Conservation (phyloP, 148 eudicot genomes). For the Rhododendron kiyosumense region DNA sequence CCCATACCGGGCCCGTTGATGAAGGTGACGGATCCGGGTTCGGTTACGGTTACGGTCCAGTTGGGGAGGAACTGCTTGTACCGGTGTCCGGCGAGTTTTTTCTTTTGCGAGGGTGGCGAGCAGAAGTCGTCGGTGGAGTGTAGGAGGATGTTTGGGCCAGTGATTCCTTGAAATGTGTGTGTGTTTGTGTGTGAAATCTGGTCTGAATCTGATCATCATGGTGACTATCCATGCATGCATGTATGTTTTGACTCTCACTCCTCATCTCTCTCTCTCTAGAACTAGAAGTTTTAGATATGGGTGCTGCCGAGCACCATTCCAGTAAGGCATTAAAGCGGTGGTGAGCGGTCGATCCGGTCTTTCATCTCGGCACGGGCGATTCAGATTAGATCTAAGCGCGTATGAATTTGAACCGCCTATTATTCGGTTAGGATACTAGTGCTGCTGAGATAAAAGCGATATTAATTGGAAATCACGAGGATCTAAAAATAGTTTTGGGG, state of each 20-base stretch:
- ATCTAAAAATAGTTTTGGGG: neutral
- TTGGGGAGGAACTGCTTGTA: slow-evolving; percentile 73
- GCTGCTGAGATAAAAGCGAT: neutral
- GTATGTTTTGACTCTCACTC: neutral
- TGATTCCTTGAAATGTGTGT: slow-evolving; percentile 42
- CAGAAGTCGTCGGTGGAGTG: slow-evolving; percentile 65
- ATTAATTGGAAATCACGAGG: neutral
- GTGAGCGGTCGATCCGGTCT: accelerated
- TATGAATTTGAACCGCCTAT: too few species aligned
- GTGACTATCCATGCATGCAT: neutral
- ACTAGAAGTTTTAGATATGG: neutral
- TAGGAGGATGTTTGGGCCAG: slow-evolving; percentile 46
- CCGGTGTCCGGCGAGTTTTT: slow-evolving; percentile 52
- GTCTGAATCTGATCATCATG: neutral
- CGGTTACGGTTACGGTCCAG: slow-evolving; percentile 42
- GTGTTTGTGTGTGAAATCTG: neutral
- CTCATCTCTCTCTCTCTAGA: neutral
- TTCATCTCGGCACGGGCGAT: too few species aligned
- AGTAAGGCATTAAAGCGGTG: too few species aligned
- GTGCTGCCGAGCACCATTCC: too few species aligned
- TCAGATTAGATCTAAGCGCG: too few species aligned
- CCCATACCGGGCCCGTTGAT: slow-evolving; percentile 64
- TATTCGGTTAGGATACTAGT: too few species aligned
- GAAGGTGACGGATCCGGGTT: slow-evolving; percentile 42
- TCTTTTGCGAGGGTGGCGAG: slow-evolving; percentile 70